Evolutionary conservation across 257 asterid genomes (phyloP), one percentile per base, ranked within the genome.

Genomic region (Fraxinus pennsylvanica): DNA sequence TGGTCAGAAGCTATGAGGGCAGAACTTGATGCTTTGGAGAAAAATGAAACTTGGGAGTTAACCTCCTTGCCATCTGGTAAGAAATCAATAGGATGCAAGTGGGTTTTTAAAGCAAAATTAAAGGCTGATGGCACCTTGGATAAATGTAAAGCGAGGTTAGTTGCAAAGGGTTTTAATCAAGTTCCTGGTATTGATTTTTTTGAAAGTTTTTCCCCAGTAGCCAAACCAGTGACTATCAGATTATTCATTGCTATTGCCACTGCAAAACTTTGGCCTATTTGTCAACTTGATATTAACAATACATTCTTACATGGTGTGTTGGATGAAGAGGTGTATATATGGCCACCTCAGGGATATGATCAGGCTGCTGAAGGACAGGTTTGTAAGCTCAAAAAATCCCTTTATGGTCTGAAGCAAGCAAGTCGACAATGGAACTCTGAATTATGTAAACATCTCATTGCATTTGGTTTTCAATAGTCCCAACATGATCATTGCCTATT

Each of bases 371-470:
- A 43, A 0, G 36, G 10, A 0, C n/a, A 30, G 2, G 79, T 75
- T 6, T 63, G 79, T 63, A 59, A 25, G 9, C 32, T 75, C 3
- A 4, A n/a, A 75, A 61, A 17, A 9, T 63, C 73, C 1, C 21
- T 63, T 1, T 75, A 75, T 63, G 59, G 79, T 9, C 38, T 65
- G 27, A 75, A 75, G 66, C 72, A 76, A 13, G 63, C 41, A 9
- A 13, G 14, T 0, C 10, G 73, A 14, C 32, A 76, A 1, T 76
- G 72, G 79, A 29, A 52, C 27, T 10, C 27, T 0, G 45, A 65
- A 27, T 22, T 76, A 1, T 14, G 73, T 1, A 5, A 6, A 5
- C 8, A 27, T 35, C 43, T 76, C 5, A 5, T 32, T 32, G 7
- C 3, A 10, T 5, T 1, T 5, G 72, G 73, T 0, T 76, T 61